Percentiles rank a stretch among this genome's conserved stretches.
Conservation (phyloP, 768 basidiomycete species). For the Russula dissimulans region DNA sequence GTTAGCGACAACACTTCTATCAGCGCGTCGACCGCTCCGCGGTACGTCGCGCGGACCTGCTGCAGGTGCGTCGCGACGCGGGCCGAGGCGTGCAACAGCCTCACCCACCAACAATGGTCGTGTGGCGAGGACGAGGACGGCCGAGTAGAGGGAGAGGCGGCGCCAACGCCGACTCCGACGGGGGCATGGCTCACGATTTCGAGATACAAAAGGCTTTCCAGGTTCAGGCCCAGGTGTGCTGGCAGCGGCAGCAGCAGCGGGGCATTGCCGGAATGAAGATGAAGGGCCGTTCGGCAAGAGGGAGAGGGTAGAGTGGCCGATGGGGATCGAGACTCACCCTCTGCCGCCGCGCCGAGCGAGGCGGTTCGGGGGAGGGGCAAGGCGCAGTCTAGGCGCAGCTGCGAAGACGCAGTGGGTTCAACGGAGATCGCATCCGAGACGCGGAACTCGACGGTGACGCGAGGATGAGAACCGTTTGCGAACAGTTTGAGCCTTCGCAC, state of each 20-base stretch:
- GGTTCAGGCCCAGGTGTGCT: not conserved
- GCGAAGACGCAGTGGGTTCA: not conserved
- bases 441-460: not conserved
- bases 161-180: too few relatives aligned
- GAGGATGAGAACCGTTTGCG: not conserved
- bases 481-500: conserved; percentile 3
- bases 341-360: not conserved
- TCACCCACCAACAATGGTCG: not conserved
- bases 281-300: not conserved
- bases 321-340: not conserved
- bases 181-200: not conserved
- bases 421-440: not conserved
- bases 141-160: too few relatives aligned
- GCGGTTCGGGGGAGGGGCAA: not conserved
- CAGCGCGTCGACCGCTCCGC: conserved; percentile 3
- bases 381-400: not conserved
- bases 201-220: not conserved
- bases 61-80: not conserved
- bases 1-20: not conserved
- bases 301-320: not conserved
- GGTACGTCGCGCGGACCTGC: not conserved
- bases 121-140: not conserved
- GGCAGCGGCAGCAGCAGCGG: too few relatives aligned
- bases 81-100: not conserved
- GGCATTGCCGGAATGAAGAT: not conserved